phyloP scores from a whole-genome alignment of 78 protist genomes.

The Bigelowiella natans region DNA sequence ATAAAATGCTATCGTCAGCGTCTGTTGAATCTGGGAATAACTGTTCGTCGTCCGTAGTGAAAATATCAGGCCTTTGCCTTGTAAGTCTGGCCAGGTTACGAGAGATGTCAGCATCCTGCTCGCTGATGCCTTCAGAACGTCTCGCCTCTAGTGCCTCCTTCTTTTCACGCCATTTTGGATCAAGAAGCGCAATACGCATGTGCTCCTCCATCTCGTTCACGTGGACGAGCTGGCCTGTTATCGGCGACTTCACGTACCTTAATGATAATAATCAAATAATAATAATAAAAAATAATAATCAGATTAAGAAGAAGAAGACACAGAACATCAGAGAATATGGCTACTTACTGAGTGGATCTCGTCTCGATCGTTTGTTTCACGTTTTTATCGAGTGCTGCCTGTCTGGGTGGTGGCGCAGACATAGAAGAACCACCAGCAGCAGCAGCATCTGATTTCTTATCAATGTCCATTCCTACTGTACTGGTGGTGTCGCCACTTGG shows the following conservation, averaged over 20 bases:
- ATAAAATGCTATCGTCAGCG: not conserved
- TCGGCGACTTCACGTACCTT: constrained; percentile 8
- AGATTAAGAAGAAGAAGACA: no score
- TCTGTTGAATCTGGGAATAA: not conserved
- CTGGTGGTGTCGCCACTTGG: no score
- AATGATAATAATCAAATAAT: no score
- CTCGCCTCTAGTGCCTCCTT: not conserved
- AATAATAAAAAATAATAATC: no score
- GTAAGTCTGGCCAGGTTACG: not conserved
- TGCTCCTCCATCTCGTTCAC: constrained; percentile 65
- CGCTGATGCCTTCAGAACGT: not conserved
- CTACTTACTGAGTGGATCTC: not conserved
- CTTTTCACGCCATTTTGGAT: constrained; percentile 40
- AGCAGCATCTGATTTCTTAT: no score
- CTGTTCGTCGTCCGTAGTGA: not conserved
- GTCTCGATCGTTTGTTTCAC: not conserved
- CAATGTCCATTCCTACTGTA: no score
- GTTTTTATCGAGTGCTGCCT: no score
- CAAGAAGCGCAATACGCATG: constrained; percentile 59
- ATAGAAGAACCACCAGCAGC: no score
- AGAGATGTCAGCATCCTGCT: not conserved
- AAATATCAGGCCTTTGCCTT: not conserved
- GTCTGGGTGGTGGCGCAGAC: no score
- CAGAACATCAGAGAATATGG: no score
- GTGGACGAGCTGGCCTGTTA: constrained; percentile 24